These are phyloP conservation scores for Sporormia fimetaria DNA, from an alignment of 495 filamentous ascomycete species.

Conservation along the genomic window DNA sequence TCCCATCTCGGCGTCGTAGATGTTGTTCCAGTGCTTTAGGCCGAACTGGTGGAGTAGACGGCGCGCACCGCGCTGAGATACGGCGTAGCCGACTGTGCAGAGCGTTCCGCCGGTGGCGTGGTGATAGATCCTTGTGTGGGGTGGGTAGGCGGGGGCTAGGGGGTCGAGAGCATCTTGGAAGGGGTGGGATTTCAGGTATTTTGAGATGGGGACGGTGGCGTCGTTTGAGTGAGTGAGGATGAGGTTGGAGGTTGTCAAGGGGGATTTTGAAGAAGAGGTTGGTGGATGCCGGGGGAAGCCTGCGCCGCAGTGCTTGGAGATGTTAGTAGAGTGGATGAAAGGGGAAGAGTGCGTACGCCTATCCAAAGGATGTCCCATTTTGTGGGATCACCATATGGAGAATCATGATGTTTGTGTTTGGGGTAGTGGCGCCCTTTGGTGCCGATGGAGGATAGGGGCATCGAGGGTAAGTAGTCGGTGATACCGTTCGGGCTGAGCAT, in stretches of 20 bases:
- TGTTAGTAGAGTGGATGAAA: too few relatives aligned
- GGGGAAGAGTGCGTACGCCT: too few relatives aligned
- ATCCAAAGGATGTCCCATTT: slow-evolving; percentile 29
- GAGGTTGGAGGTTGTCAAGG: slow-evolving; percentile 6
- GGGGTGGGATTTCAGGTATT: slow-evolving; percentile 20
- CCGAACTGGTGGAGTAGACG: slow-evolving; percentile 42
- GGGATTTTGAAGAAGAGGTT: background rate
- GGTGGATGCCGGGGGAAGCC: slow-evolving; percentile 24
- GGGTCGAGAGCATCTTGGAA: slow-evolving; percentile 18
- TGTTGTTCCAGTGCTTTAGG: slow-evolving; percentile 32
- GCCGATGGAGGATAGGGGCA: slow-evolving; percentile 14
- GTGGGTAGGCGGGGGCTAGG: slow-evolving; percentile 9
- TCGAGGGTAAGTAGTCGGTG: slow-evolving; percentile 15
- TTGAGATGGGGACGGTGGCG: slow-evolving; percentile 8
- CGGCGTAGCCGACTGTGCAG: slow-evolving; percentile 20
- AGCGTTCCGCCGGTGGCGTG: slow-evolving; percentile 32
- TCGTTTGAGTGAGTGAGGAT: slow-evolving; percentile 17
- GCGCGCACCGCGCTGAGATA: slow-evolving; percentile 25
- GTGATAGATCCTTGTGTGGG: slow-evolving; percentile 21
- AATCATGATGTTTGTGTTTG: slow-evolving; percentile 1
- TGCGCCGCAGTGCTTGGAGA: slow-evolving; percentile 23
- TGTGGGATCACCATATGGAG: slow-evolving; percentile 27
- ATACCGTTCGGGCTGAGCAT: slow-evolving; percentile 19
- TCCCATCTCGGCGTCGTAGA: slow-evolving; percentile 43
- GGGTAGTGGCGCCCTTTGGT: slow-evolving; percentile 5